phyloP scores from a whole-genome alignment of 371 early-diverging fungal genomes.

The Zychaea mexicana region DNA sequence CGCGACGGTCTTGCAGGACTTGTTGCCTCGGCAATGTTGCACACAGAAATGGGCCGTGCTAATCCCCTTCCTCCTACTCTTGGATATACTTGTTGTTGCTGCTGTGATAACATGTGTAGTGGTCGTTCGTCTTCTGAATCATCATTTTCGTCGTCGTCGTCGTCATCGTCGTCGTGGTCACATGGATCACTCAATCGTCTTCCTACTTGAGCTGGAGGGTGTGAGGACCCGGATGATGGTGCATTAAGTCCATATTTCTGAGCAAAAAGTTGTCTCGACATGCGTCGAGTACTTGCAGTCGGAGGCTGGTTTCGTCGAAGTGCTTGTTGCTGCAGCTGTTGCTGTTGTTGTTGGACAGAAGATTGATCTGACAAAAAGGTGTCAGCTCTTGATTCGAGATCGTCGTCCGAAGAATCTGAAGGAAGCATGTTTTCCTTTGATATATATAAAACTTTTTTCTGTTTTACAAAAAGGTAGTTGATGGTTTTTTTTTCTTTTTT shows the following conservation, averaged over 20 bases:
- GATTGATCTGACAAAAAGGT: no score
- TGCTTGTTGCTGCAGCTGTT: no score
- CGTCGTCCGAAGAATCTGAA: no score
- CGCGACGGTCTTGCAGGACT: constrained; percentile 16
- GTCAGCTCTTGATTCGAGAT: no score
- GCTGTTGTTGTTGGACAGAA: no score
- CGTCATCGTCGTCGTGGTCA: constrained; percentile 17
- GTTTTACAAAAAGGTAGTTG: no score
- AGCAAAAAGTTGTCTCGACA: constrained; percentile 17
- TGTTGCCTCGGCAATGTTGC: constrained; percentile 15
- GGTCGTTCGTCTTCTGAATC: constrained; percentile 30
- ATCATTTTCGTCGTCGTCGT: constrained; percentile 33
- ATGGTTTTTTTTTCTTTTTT: no score
- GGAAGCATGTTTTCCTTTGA: no score
- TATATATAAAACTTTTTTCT: no score
- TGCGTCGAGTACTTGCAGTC: constrained; percentile 14
- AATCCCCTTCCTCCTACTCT: not conserved
- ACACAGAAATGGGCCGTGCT: constrained; percentile 19
- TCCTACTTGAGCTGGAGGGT: not conserved
- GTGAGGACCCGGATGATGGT: not conserved
- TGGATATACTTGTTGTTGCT: constrained; percentile 1
- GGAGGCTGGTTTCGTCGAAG: no score
- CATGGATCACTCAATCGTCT: constrained; percentile 1
- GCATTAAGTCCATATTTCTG: constrained; percentile 26
- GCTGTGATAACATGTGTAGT: not conserved